phyloP scores from a whole-genome alignment of 441 rosid genomes.

The Corymbia calophylla region DNA sequence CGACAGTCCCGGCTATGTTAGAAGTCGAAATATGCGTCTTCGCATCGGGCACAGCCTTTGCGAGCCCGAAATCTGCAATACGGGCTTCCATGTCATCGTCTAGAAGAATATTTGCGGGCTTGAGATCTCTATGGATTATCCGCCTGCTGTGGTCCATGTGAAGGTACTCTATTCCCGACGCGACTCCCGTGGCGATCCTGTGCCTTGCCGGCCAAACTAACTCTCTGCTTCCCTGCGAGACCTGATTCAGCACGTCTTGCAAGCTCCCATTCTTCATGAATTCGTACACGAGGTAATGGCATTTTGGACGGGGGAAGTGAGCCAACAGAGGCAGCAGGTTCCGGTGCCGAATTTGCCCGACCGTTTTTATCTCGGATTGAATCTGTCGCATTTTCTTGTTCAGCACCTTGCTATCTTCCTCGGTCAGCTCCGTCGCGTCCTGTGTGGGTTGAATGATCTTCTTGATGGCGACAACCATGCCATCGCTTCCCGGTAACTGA shows the following conservation, averaged over 20 bases:
- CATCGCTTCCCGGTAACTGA: constrained; percentile 54
- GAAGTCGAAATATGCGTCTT: constrained; percentile 61
- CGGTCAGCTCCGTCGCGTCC: constrained; percentile 53
- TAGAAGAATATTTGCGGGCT: constrained; percentile 78
- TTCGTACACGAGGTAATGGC: constrained; percentile 77
- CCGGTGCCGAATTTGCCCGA: constrained; percentile 75
- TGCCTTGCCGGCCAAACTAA: constrained; percentile 66
- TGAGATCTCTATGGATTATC: constrained; percentile 83
- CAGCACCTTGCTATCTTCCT: constrained; percentile 55
- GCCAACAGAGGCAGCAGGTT: constrained; percentile 80
- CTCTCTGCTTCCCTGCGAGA: constrained; percentile 35
- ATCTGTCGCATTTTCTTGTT: constrained; percentile 84
- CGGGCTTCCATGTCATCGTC: constrained; percentile 90
- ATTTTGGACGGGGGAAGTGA: constrained; percentile 60
- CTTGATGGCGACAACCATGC: constrained; percentile 67
- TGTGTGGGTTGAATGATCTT: constrained; percentile 58
- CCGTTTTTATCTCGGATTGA: constrained; percentile 64
- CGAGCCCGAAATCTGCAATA: constrained; percentile 87
- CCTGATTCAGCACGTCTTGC: constrained; percentile 43
- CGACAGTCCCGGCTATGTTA: constrained; percentile 70
- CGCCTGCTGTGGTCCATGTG: constrained; percentile 53
- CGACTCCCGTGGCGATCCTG: constrained; percentile 62
- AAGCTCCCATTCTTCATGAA: constrained; percentile 90
- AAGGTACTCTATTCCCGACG: constrained; percentile 82
- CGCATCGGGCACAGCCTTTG: constrained; percentile 72